These are phyloP conservation scores for Racocetra persica DNA, from an alignment of 371 early-diverging fungal genomes.

Conservation along the genomic window DNA sequence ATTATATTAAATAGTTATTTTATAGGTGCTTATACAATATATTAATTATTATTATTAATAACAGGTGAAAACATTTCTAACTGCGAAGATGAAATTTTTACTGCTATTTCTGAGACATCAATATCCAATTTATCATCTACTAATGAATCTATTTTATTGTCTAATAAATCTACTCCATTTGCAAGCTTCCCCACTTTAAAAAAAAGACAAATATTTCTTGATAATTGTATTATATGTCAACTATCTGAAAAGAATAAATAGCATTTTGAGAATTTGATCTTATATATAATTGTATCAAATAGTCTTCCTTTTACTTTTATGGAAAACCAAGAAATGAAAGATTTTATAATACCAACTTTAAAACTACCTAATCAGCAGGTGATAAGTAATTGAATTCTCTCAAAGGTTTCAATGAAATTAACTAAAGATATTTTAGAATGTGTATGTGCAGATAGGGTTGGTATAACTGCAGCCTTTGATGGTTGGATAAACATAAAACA, in stretches of 20 bases:
- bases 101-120: background rate
- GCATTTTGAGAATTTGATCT: conserved; percentile 14
- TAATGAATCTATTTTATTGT: no score
- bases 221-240: background rate
- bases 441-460: conserved; percentile 12
- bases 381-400: background rate
- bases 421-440: background rate
- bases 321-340: conserved; percentile 28
- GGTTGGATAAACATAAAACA: background rate
- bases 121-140: no score
- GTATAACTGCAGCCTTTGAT: conserved; percentile 17
- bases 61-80: background rate
- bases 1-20: background rate
- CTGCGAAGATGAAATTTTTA: background rate
- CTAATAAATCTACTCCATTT: background rate
- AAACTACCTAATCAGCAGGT: background rate
- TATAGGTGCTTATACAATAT: background rate
- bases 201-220: background rate
- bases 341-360: conserved; percentile 11
- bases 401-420: background rate
- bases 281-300: conserved; percentile 25
- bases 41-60: background rate
- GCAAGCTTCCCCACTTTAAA: no score
- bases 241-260: conserved; percentile 10
- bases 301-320: conserved; percentile 29